Conservation (phyloP, 1,139 yeast genomes). For the Suhomyces terraborum region DNA sequence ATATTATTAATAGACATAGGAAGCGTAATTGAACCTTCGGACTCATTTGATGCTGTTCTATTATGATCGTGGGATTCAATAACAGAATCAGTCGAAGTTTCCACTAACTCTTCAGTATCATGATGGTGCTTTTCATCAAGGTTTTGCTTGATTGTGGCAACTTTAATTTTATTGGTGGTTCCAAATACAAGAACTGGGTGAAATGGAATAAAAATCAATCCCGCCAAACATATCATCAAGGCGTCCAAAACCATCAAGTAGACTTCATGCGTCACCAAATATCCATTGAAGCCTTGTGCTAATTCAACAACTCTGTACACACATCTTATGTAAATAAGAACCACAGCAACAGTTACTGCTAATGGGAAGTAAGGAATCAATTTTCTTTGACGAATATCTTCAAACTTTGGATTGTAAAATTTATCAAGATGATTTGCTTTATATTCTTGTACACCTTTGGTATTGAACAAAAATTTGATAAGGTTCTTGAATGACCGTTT, state of each 20-base stretch:
- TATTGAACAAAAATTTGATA: constrained; percentile 33
- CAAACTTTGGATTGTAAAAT: constrained; percentile 43
- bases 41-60: constrained; percentile 1
- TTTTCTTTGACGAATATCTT: constrained; percentile 39
- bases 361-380: constrained; percentile 52
- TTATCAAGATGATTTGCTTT: constrained; percentile 30
- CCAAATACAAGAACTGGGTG: constrained; percentile 70
- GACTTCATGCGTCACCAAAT: constrained; percentile 66
- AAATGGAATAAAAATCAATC: constrained; percentile 50
- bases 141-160: constrained; percentile 39
- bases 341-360: constrained; percentile 54
- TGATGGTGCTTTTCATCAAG: constrained; percentile 23
- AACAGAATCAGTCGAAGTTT: background rate
- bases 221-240: constrained; percentile 57
- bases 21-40: background rate
- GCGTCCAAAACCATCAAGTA: constrained; percentile 80
- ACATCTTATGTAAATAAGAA: constrained; percentile 70
- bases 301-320: constrained; percentile 81
- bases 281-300: constrained; percentile 76
- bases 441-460: constrained; percentile 26
- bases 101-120: constrained; percentile 8
- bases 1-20: background rate
- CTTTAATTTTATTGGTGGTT: constrained; percentile 32
- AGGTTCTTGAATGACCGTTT: constrained; percentile 31
- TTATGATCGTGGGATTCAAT: background rate